Base-by-base conservation (phyloP, 2,329 filamentous ascomycete genomes). In the Seiridium cupressi region DNA sequence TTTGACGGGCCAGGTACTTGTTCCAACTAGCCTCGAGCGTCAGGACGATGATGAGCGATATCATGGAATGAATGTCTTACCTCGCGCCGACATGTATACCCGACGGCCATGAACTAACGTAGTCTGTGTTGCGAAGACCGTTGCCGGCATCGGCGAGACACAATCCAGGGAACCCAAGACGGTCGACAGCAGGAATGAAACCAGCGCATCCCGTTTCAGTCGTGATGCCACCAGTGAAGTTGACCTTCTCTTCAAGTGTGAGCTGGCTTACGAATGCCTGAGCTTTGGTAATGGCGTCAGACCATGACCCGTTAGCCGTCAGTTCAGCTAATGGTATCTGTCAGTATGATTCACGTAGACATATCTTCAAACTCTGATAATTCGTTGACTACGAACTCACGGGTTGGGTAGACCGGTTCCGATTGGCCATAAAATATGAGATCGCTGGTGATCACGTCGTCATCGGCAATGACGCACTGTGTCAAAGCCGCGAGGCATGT, bases 211-310 rank as follows among this genome's bases (percentile, higher is more conserved):
- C 61, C 26, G 62, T 64, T 1, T 51, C 9, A 38, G 56, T 51
- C 5, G 62, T 60, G n/a, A 35, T 61, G 34, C 62, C 62, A 9
- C 36, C 57, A 10, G 62, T 64, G 34, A 64, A 51, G 44, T 64
- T 64, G 56, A 64, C 64, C 73, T 90, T 90, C 73, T 90, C 88
- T 18, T 83, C 74, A 59, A 90, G 73, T 4, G 87, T 90, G 71
- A 90, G 75, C 65, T 87, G 81, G 49, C 81, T 81, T 38, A 90
- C 86, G 63, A 90, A 88, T 5, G 79, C 79, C 55, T 81, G 79
- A 1, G 88, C 88, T 68, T 85, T 86, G 7, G 74, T 72, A 66
- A 89, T 85, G 26, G 87, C 86, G 18, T 79, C 77, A 11, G 77
- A 79, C 88, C 88, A 90, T 31, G 61, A 26, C 8, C 61, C 62